These are phyloP conservation scores for Leccinum sublutescens DNA, from an alignment of 768 basidiomycete genomes.

Conservation along the genomic window DNA sequence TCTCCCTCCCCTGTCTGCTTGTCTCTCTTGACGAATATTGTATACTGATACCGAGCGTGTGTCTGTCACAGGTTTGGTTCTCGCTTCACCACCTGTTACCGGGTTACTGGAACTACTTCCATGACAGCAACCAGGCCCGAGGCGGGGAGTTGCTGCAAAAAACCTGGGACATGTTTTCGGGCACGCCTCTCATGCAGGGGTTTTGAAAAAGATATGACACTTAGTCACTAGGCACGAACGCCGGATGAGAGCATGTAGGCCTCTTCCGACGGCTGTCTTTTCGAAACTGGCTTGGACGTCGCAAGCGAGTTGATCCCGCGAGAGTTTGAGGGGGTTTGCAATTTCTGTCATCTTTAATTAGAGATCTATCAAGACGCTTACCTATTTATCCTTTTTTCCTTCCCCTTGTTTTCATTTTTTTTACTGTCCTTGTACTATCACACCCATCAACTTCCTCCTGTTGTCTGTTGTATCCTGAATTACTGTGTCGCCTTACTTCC, in stretches of 20 bases:
- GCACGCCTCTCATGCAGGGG: constrained; percentile 4
- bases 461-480: neutral
- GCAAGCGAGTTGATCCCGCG: neutral
- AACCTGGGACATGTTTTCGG: constrained; percentile 21
- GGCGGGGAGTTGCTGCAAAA: constrained; percentile 21
- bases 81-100: constrained; percentile 35
- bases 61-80: constrained; percentile 31
- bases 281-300: neutral
- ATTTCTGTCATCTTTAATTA: neutral
- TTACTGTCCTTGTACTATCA: neutral
- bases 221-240: neutral
- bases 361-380: neutral
- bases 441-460: neutral
- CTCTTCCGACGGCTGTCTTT: neutral
- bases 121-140: constrained; percentile 12
- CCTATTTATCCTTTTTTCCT: neutral
- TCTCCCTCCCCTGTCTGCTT: neutral
- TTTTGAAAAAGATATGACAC: constrained; percentile 2
- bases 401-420: neutral
- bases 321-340: neutral
- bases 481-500: neutral
- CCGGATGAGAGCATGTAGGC: neutral
- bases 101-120: constrained; percentile 37
- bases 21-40: neutral
- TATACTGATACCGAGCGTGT: neutral